Evolutionary conservation across 345 rosid species (phyloP).

Genomic region (Acer saccharum): DNA sequence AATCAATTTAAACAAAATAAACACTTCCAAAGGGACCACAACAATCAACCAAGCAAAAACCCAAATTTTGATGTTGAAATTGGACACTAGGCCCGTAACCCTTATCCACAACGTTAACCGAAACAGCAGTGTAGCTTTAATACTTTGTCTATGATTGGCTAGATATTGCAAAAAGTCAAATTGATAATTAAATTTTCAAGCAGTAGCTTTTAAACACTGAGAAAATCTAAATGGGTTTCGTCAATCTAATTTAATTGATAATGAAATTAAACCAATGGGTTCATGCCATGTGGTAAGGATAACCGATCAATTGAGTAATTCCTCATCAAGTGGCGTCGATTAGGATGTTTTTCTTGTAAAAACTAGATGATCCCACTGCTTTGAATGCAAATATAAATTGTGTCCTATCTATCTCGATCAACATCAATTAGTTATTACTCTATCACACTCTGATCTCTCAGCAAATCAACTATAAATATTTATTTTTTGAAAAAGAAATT

Average conservation of each 20-base stretch:
- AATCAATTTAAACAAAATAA: background rate
- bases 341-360: background rate
- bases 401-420: slow-evolving; percentile 4
- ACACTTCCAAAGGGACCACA: slow-evolving; percentile 13
- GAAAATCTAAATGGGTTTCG: too few relatives aligned
- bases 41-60: background rate
- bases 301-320: too few relatives aligned
- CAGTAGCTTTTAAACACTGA: too few relatives aligned
- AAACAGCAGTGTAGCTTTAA: background rate
- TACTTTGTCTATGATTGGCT: background rate
- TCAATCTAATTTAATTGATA: too few relatives aligned
- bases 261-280: too few relatives aligned
- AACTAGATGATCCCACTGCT: slow-evolving; percentile 32
- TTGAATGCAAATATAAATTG: slow-evolving; percentile 29
- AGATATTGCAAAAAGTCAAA: background rate
- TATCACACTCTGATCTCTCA: background rate
- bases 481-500: slow-evolving; percentile 10
- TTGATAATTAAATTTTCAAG: background rate
- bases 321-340: too few relatives aligned
- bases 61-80: background rate
- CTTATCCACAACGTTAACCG: background rate
- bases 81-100: background rate
- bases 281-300: too few relatives aligned
- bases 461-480: slow-evolving; percentile 19
- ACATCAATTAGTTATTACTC: background rate